Evolutionary conservation across 1,284 basidiomycete genomes (phyloP).

Genomic region (Rhodotorula sp.): DNA sequence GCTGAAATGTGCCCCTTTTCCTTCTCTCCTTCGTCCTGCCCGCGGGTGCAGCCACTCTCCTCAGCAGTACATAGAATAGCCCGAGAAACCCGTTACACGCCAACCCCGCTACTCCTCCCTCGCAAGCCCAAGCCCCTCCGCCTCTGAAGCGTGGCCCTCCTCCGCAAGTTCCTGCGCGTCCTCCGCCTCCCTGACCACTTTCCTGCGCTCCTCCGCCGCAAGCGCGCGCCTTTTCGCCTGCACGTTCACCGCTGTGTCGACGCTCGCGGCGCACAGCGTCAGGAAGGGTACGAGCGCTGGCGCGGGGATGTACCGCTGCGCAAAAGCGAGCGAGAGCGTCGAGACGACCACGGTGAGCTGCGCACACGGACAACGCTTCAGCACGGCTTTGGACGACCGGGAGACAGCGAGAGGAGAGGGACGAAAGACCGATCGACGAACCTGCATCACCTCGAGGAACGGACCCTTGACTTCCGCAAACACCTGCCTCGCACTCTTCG

Average conservation of each 20-base stretch:
- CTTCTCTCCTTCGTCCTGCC: too few species aligned
- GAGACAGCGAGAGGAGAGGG: too few species aligned
- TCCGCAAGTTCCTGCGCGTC: too few species aligned
- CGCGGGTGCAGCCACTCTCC: too few species aligned
- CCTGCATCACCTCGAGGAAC: neutral
- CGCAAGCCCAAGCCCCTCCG: neutral
- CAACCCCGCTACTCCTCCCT: too few species aligned
- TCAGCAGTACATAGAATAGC: too few species aligned
- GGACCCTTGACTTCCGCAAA: neutral
- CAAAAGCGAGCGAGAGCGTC: slow-evolving; percentile 1
- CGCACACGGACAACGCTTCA: neutral
- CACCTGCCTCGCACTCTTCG: neutral
- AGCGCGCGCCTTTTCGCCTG: slow-evolving; percentile 4
- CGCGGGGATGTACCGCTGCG: slow-evolving; percentile 8
- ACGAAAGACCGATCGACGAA: neutral
- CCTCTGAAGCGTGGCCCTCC: too few species aligned
- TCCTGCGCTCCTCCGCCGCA: neutral
- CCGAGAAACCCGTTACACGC: too few species aligned
- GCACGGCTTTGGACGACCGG: too few species aligned
- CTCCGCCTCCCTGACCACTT: neutral
- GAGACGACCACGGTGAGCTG: slow-evolving; percentile 2
- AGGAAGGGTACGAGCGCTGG: slow-evolving; percentile 3
- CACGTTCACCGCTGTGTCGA: slow-evolving; percentile 10
- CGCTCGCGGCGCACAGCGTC: neutral
- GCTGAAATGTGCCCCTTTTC: too few species aligned